These are phyloP conservation scores for Myochromella boudieri DNA, from an alignment of 768 basidiomycete species.

Conservation along the genomic window DNA sequence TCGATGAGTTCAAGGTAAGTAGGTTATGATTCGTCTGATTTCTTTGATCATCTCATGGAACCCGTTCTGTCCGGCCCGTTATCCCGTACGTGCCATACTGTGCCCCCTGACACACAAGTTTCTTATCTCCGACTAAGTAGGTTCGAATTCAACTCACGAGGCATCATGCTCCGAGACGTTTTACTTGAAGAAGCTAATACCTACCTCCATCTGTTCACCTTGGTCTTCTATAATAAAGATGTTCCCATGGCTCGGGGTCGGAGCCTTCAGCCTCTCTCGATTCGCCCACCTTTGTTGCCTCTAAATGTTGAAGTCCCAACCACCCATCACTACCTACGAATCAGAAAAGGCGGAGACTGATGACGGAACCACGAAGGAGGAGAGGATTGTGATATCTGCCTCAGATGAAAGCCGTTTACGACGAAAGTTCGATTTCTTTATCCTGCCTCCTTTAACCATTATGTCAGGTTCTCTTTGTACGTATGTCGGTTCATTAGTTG, in stretches of 20 bases:
- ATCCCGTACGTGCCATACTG: too few species aligned
- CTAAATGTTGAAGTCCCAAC: conserved; percentile 3
- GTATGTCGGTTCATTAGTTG: too few species aligned
- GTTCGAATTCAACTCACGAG: too few species aligned
- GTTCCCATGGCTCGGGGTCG: background rate
- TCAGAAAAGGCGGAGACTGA: conserved; percentile 17
- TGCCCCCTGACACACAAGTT: too few species aligned
- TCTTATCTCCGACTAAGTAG: too few species aligned
- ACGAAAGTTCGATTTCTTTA: conserved; percentile 40
- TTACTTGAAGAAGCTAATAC: background rate
- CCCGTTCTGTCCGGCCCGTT: conserved; percentile 1
- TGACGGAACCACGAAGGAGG: conserved; percentile 7
- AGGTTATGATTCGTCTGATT: background rate
- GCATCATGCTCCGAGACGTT: too few species aligned
- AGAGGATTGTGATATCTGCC: conserved; percentile 16
- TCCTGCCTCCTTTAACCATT: conserved; percentile 42
- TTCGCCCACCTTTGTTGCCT: background rate
- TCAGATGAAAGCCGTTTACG: conserved; percentile 25
- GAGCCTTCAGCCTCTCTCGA: background rate
- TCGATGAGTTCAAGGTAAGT: background rate
- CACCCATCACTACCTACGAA: conserved; percentile 17
- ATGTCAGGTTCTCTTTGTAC: conserved; percentile 29
- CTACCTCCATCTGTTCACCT: background rate
- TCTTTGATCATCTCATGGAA: background rate
- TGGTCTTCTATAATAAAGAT: background rate